Evolutionary conservation across 2,329 filamentous ascomycete genomes (phyloP), one percentile per base, ranked within the genome.

Genomic region (Trichophyton benhamiae): DNA sequence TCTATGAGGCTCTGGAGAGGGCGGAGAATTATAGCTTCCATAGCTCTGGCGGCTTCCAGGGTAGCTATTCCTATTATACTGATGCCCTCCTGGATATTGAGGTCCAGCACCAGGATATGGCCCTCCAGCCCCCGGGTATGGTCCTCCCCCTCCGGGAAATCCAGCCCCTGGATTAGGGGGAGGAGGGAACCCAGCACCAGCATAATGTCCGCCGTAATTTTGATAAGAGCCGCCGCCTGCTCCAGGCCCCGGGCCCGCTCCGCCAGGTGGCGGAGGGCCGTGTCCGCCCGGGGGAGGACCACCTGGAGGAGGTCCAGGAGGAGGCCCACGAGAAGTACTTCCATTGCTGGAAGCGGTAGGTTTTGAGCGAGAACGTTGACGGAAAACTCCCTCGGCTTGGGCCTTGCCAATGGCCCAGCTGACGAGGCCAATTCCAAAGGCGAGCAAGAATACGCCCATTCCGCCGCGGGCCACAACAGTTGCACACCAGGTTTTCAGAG

Each of bases 361-460:
- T n/a, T 60, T 60, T 46, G 58, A 20, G 30, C 60, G 20, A 44
- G 59, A 58, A 42, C 61, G 63, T n/a, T 61, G 60, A 30, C 71
- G 42, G 46, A 72, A 64, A n/a, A 73, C 70, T 57, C 79, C 78
- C 67, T 81, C 78, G 9, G 72, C 77, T 69, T 87, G 84, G 63
- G 80, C 83, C 69, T 85, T 83, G 15, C 87, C 88, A 67, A 86
- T 78, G 1, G 86, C 83, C 90, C 91, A 96, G 2, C 88, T 89
- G 7, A 83, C 86, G 30, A 94, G 76, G 3, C 86, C 90, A 27
- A 95, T 86, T 4, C 83, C 84, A 13, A 89, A 73, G 27, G 91
- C 79, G 33, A 96, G 76, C 65, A 94, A 74, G 36, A 87, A 74
- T 69, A 95, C 84, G 5, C 87, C 88, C 68, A 86, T 81, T 57